Percentiles rank a stretch among this genome's conserved stretches.
These are phyloP conservation scores for Sugiyamaella marilandica DNA, from an alignment of 805 yeast genomes.

Conservation along the genomic window DNA sequence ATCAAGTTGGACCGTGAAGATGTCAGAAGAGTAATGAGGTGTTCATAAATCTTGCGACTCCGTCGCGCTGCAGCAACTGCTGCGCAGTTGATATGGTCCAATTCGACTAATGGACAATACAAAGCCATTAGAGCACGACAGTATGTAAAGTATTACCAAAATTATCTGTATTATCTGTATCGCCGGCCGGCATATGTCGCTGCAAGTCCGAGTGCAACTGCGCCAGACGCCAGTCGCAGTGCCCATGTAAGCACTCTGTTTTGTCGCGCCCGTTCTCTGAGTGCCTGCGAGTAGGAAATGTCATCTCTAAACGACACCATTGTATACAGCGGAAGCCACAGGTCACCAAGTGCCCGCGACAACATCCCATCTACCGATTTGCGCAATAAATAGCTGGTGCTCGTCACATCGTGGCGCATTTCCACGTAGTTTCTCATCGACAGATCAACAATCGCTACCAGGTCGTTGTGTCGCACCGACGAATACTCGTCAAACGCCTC, in stretches of 20 bases:
- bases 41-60: no score
- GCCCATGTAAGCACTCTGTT: slow-evolving; percentile 39
- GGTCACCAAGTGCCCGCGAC: slow-evolving; percentile 52
- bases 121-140: no score
- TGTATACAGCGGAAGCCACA: slow-evolving; percentile 83
- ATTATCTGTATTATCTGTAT: no score
- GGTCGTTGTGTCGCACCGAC: slow-evolving; percentile 53
- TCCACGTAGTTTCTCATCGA: slow-evolving; percentile 80
- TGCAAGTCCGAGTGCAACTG: no score
- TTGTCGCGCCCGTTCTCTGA: slow-evolving; percentile 52
- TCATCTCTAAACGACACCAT: slow-evolving; percentile 90
- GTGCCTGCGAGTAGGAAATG: slow-evolving; percentile 68
- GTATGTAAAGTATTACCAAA: no score
- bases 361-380: slow-evolving; percentile 64
- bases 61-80: no score
- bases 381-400: slow-evolving; percentile 53
- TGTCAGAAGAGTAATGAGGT: no score
- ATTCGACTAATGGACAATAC: no score
- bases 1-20: no score
- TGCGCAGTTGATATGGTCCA: neutral
- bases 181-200: no score
- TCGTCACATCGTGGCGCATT: slow-evolving; percentile 78
- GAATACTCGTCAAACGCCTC: slow-evolving; percentile 56
- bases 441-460: slow-evolving; percentile 68
- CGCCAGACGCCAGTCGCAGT: neutral